phyloP scores from a whole-genome alignment of 768 basidiomycete genomes.

The Steccherinum ochraceum region DNA sequence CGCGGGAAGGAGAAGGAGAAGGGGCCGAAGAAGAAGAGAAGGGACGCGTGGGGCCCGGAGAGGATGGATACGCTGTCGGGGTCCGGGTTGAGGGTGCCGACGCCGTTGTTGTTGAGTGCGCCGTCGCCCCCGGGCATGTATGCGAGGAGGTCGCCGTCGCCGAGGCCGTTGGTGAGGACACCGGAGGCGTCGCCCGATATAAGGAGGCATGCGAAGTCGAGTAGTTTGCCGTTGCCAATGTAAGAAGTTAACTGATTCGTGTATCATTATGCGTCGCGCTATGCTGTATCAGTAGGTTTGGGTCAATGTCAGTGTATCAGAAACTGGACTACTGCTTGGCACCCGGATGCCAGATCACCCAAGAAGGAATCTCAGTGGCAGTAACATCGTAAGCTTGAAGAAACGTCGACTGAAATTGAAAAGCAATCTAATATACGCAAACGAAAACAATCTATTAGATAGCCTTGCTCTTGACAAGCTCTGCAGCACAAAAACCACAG shows the following conservation, averaged over 20 bases:
- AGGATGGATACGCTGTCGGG: no score
- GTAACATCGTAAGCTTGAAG: not conserved
- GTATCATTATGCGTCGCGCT: not conserved
- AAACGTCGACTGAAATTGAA: not conserved
- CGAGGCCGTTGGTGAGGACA: not conserved
- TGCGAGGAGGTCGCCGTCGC: no score
- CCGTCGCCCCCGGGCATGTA: no score
- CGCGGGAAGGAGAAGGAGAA: no score
- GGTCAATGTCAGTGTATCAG: no score
- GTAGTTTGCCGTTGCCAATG: not conserved
- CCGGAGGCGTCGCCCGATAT: not conserved
- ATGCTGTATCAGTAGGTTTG: no score
- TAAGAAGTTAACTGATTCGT: not conserved
- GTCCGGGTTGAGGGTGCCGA: no score
- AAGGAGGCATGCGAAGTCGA: not conserved
- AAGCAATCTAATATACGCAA: not conserved
- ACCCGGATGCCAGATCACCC: not conserved
- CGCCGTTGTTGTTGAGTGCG: no score
- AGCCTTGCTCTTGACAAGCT: slow-evolving; percentile 86
- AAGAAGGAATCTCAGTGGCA: not conserved
- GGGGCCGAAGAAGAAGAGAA: no score
- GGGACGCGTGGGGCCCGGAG: no score
- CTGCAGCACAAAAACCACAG: slow-evolving; percentile 33
- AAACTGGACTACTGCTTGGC: not conserved
- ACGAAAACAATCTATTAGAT: slow-evolving; percentile 44